Conservation (phyloP, 2,329 filamentous ascomycete genomes). For the Calonectria honghensis region DNA sequence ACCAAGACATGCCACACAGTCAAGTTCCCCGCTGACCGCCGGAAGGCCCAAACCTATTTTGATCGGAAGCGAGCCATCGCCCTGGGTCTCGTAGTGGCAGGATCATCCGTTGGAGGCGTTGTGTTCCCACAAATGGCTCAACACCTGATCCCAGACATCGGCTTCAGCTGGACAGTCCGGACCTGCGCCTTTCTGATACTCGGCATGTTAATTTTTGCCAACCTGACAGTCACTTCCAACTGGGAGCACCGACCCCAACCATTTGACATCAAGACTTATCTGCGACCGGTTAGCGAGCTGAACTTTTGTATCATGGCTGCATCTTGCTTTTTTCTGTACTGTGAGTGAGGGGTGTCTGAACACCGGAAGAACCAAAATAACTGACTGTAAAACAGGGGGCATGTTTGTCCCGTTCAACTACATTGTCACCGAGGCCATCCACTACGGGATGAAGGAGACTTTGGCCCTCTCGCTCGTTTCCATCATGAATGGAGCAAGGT, state of each 20-base stretch:
- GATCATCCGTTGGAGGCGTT: constrained; percentile 73
- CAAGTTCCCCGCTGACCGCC: constrained; percentile 8
- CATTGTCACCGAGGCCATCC: constrained; percentile 46
- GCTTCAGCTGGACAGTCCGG: constrained; percentile 70
- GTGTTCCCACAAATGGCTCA: constrained; percentile 62
- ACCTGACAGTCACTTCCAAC: constrained; percentile 46
- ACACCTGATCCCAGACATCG: constrained; percentile 49
- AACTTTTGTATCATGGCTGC: constrained; percentile 45
- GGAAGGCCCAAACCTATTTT: constrained; percentile 46
- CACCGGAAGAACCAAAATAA: neutral
- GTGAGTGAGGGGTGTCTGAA: constrained; percentile 31
- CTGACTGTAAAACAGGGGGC: constrained; percentile 39
- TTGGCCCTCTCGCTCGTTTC: constrained; percentile 45
- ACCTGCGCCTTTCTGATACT: constrained; percentile 70
- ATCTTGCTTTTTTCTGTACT: constrained; percentile 45
- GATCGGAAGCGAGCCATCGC: constrained; percentile 70
- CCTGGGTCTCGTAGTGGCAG: constrained; percentile 75
- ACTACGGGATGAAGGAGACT: constrained; percentile 42
- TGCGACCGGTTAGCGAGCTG: constrained; percentile 36
- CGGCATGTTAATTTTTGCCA: constrained; percentile 47
- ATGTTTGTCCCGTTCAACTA: constrained; percentile 48
- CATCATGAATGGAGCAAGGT: constrained; percentile 48
- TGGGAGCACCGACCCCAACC: constrained; percentile 37
- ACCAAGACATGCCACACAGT: neutral
- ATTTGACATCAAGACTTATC: constrained; percentile 39